Conservation (phyloP, 73 alveolate species). For the Paramecium octaurelia region DNA sequence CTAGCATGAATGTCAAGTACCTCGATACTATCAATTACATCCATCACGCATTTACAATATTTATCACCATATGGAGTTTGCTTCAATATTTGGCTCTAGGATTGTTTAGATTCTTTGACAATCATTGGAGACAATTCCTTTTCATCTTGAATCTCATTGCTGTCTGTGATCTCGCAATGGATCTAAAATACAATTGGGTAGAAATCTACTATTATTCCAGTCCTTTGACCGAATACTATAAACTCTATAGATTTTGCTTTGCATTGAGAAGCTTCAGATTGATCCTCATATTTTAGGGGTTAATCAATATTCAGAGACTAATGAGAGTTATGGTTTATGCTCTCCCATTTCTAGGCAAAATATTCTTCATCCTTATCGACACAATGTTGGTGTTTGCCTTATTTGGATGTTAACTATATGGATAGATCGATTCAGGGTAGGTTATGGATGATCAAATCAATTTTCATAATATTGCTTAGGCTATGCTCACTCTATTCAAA, state of each 20-base stretch:
- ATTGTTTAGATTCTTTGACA: background rate
- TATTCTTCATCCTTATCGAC: background rate
- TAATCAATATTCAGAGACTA: background rate
- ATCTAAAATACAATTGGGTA: background rate
- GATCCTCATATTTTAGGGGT: background rate
- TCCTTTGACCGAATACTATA: background rate
- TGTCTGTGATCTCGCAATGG: background rate
- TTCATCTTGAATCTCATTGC: background rate
- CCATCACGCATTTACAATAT: background rate
- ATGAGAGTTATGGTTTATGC: constrained; percentile 38
- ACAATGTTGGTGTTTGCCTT: background rate
- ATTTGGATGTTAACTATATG: constrained; percentile 29
- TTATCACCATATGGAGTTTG: background rate
- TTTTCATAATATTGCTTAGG: background rate
- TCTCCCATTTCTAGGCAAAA: background rate
- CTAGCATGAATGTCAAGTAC: background rate
- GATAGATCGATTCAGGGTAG: background rate
- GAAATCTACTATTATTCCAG: background rate
- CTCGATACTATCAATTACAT: background rate
- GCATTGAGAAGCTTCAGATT: constrained; percentile 23
- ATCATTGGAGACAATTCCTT: constrained; percentile 31
- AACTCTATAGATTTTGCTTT: background rate
- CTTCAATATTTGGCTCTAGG: background rate
- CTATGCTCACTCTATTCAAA: background rate
- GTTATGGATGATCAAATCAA: constrained; percentile 21